Percentiles rank a stretch among this genome's conserved stretches.
These are phyloP conservation scores for Hypoxylon lienhwacheense DNA, from an alignment of 495 filamentous ascomycete species.

Conservation along the genomic window DNA sequence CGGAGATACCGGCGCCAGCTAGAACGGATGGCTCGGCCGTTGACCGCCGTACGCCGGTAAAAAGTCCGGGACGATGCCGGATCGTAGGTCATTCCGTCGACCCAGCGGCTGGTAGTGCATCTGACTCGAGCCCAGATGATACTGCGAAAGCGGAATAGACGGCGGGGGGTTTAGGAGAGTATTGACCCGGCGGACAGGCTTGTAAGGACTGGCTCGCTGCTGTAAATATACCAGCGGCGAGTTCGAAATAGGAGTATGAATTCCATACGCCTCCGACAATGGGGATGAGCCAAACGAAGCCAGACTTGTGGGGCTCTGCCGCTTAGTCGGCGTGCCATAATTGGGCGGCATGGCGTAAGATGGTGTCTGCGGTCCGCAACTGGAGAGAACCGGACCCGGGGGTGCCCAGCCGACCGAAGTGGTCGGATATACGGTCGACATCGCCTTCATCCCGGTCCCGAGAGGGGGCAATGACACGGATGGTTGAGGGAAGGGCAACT, in stretches of 20 bases:
- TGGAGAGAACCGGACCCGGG: constrained; percentile 37
- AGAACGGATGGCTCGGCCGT: constrained; percentile 27
- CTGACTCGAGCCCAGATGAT: constrained; percentile 69
- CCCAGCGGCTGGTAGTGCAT: constrained; percentile 97
- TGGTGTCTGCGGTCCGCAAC: constrained; percentile 40
- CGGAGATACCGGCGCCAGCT: constrained; percentile 19
- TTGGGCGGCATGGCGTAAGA: constrained; percentile 29
- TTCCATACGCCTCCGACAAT: constrained; percentile 52
- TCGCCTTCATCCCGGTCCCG: constrained; percentile 48
- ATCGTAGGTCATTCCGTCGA: constrained; percentile 73
- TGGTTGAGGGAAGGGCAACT: constrained; percentile 41
- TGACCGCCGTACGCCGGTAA: constrained; percentile 28
- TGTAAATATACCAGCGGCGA: constrained; percentile 62
- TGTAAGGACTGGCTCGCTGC: constrained; percentile 80
- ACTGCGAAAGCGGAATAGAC: constrained; percentile 74
- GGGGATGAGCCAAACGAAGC: constrained; percentile 51
- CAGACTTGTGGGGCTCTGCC: constrained; percentile 41
- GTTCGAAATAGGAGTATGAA: constrained; percentile 58
- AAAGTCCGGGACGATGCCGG: constrained; percentile 80
- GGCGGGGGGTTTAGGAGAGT: constrained; percentile 88
- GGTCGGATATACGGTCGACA: constrained; percentile 51
- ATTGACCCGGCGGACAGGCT: constrained; percentile 83
- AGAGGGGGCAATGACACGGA: constrained; percentile 50
- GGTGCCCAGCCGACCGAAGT: constrained; percentile 39
- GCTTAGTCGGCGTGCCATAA: constrained; percentile 51